A percentile compares a stretch with the other conserved stretches of the same genome.
Conservation (phyloP, 129 eudicot species). For the Dittrichia graveolens region DNA sequence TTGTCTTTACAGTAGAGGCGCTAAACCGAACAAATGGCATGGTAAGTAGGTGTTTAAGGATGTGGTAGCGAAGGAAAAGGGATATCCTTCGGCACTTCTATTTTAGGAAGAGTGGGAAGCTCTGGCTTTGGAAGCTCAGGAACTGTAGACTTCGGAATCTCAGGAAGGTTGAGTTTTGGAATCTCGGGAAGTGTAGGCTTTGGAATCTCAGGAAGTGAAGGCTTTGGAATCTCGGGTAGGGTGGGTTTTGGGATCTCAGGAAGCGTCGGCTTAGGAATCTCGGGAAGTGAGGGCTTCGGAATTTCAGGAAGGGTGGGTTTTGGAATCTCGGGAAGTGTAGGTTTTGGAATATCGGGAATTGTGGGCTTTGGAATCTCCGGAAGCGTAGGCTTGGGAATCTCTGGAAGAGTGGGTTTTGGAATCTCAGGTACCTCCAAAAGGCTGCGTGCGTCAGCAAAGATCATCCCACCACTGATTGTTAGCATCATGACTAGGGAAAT, state of each 20-base stretch:
- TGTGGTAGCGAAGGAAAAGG: neutral
- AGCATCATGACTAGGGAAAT: conserved; percentile 17
- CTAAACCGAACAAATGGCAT: too few species aligned
- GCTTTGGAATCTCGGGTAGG: conserved; percentile 11
- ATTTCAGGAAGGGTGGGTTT: neutral
- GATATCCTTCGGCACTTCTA: neutral
- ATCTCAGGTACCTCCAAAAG: conserved; percentile 27
- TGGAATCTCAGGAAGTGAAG: neutral
- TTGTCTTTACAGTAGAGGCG: too few species aligned
- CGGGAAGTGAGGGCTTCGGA: conserved; percentile 18
- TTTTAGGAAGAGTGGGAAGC: conserved; percentile 8
- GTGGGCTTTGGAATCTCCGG: conserved; percentile 16
- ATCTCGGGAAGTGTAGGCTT: neutral
- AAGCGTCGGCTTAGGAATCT: conserved; percentile 4
- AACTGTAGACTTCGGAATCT: neutral
- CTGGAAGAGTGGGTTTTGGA: neutral
- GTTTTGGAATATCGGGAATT: neutral
- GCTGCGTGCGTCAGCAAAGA: conserved; percentile 19
- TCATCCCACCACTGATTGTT: neutral
- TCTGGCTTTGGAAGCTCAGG: conserved; percentile 4
- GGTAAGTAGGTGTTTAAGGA: too few species aligned
- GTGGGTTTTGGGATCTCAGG: conserved; percentile 9
- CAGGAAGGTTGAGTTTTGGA: neutral
- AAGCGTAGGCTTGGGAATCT: neutral
- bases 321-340: neutral